These are phyloP conservation scores for Sclerotinia sclerotiorum DNA, from an alignment of 2,329 filamentous ascomycete genomes.

Conservation along the genomic window DNA sequence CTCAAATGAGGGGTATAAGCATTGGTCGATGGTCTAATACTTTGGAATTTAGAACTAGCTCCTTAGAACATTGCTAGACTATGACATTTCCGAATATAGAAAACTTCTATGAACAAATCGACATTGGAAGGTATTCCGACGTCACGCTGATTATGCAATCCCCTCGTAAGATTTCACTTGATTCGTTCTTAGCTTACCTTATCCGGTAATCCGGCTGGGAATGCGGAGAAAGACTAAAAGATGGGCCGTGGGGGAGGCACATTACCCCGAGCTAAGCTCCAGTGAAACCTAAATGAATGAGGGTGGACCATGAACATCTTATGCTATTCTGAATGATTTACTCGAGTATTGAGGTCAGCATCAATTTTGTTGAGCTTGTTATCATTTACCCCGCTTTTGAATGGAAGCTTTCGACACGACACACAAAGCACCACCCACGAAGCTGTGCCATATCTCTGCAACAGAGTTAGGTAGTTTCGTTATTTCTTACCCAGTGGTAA, in stretches of 20 bases:
- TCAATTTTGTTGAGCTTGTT: neutral
- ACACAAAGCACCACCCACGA: slow-evolving; percentile 2
- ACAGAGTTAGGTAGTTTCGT: neutral
- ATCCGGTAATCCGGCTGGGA: slow-evolving; percentile 1
- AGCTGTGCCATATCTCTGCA: neutral
- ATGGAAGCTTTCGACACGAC: neutral
- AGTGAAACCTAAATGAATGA: neutral
- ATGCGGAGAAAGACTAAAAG: slow-evolving; percentile 10
- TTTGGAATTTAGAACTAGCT: neutral
- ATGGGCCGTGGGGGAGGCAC: neutral
- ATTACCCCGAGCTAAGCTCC: neutral
- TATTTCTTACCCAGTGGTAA: neutral
- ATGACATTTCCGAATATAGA: neutral
- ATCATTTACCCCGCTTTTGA: slow-evolving; percentile 8
- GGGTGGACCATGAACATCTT: neutral
- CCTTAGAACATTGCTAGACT: neutral
- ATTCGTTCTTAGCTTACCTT: neutral
- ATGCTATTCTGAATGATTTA: neutral
- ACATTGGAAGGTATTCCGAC: slow-evolving; percentile 4
- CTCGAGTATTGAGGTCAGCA: neutral
- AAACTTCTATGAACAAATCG: neutral
- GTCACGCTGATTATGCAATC: neutral
- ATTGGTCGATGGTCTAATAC: neutral
- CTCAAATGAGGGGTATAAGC: no score
- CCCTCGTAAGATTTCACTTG: neutral